Percentiles rank a stretch among this genome's conserved stretches.
phyloP scores from a whole-genome alignment of 202 grass and related monocot species.

The Bolboschoenoplectus hybrid region DNA sequence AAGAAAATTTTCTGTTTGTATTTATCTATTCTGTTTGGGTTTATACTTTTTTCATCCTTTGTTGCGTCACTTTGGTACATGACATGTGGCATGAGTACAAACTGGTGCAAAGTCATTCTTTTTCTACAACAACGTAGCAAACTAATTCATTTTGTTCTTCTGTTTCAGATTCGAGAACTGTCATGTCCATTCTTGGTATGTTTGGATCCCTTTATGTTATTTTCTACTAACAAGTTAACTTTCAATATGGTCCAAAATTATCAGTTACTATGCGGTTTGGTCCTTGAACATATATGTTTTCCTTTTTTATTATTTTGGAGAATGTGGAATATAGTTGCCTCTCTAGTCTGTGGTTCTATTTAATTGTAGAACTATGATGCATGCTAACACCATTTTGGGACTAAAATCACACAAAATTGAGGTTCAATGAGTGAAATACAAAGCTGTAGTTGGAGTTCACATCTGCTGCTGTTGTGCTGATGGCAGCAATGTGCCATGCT shows the following conservation, averaged over 20 bases:
- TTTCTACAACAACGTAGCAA: neutral
- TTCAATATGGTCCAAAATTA: neutral
- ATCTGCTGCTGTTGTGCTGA: too few species aligned
- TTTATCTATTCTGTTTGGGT: constrained; percentile 15
- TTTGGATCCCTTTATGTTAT: neutral
- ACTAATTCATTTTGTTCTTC: constrained; percentile 11
- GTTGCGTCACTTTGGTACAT: constrained; percentile 1
- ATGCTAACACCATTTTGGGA: neutral
- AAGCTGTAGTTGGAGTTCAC: neutral
- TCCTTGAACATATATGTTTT: neutral
- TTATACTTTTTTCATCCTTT: neutral
- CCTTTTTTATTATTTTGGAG: neutral
- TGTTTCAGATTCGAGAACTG: constrained; percentile 84
- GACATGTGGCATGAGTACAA: neutral
- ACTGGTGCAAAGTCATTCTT: neutral
- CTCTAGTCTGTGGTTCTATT: constrained; percentile 5
- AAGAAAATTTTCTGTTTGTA: neutral
- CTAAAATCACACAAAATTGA: neutral
- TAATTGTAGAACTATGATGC: neutral
- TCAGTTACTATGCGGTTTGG: neutral
- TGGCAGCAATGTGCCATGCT: too few species aligned
- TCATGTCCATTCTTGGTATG: constrained; percentile 98
- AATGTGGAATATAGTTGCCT: neutral
- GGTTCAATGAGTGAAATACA: neutral
- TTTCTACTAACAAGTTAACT: neutral